Evolutionary conservation across 2,329 filamentous ascomycete species (phyloP).

Genomic region (Trichoderma hamatum): DNA sequence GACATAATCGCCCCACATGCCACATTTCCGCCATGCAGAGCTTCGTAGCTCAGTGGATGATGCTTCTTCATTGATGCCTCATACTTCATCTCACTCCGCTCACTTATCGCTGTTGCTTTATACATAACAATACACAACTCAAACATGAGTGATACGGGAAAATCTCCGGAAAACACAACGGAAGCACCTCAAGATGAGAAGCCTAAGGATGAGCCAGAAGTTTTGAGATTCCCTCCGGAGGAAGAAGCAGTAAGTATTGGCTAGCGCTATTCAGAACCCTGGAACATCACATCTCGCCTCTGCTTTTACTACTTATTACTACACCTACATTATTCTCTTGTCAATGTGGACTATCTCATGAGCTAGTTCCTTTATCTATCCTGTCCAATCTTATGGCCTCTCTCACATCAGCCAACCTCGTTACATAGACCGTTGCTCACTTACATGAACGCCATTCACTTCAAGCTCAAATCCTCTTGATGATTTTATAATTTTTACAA

Average conservation of each 20-base stretch:
- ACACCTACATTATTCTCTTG: no score
- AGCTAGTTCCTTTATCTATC: no score
- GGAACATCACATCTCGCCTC: background rate
- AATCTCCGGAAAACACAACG: background rate
- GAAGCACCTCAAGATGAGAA: conserved; percentile 3
- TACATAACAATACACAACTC: background rate
- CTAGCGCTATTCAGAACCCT: background rate
- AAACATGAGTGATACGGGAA: conserved; percentile 3
- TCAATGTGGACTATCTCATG: no score
- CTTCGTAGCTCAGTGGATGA: background rate
- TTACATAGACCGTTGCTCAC: background rate
- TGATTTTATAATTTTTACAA: background rate
- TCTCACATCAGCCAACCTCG: background rate
- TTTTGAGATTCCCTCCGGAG: conserved; percentile 53
- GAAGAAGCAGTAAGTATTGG: conserved; percentile 55
- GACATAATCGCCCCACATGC: conserved; percentile 15
- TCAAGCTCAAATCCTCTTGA: background rate
- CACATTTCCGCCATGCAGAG: background rate
- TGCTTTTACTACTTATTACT: background rate
- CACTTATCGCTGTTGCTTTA: background rate
- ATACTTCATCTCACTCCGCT: background rate
- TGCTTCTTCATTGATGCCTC: background rate
- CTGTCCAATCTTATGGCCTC: background rate
- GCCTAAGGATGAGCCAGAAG: conserved; percentile 32
- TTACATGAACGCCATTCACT: background rate